Base-by-base conservation (phyloP, 1,139 yeast genomes). In the Debaryomycetaceae sp. region DNA sequence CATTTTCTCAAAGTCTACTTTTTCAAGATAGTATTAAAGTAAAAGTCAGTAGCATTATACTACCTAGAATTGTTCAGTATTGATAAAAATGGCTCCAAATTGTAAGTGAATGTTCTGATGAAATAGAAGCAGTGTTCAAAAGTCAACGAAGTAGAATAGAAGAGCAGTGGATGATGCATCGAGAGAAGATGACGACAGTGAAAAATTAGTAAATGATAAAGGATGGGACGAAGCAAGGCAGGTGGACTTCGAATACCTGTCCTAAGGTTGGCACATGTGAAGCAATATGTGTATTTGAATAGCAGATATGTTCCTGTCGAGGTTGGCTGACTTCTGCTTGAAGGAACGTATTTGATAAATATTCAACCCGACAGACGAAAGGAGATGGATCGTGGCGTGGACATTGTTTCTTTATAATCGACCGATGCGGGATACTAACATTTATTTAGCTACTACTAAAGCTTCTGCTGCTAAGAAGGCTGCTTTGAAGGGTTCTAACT, bases 381-480 rank as follows among this genome's bases (percentile, higher is more conserved):
- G 8, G 31, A 27, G 11, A 2, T 7, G 31, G 31, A 27, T 11
- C 31, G 11, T 11, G 8, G 31, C 11, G 3, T 7, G 8, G 31
- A 27, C 31, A 27, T 27, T 27, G 31, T 27, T 27, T 27, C 11
- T 27, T 27, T 4, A 11, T 27, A 3, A 11, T 27, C 4, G n/a
- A 24, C 34, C 11, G 9, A 20, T 24, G 13, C 24, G 24, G 37
- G 34, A 29, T 43, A 43, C 45, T 43, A 43, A 43, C 45, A 36
- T 33, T 11, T 13, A 6, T 43, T 46, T 60, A 65, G 69, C 66
- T 49, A 63, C 69, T 68, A 69, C 76, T 57, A 85, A 91, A 84
- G 99, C 99, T 80, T 81, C 90, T 73, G 82, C 87, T 77, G 98
- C 99, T 78, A 90, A 93, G 85, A 93, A 93, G 84, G 95, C 98